Percentiles rank a stretch among this genome's conserved stretches.
phyloP scores from a whole-genome alignment of 306 rosid species.

The Cucumis hystrix region DNA sequence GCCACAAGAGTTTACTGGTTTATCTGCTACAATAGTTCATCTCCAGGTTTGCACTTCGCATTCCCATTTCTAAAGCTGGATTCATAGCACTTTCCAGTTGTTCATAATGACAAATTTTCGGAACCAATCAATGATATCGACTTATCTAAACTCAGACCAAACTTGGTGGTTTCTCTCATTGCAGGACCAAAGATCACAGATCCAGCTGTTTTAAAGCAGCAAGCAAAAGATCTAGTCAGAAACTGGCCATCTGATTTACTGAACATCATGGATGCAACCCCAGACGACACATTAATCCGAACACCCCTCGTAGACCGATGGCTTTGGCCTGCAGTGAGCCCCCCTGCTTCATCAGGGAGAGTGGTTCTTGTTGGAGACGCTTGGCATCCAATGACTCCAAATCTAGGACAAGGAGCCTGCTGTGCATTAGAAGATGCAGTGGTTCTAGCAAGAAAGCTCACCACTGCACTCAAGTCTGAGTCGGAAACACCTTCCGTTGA shows the following conservation, averaged over 20 bases:
- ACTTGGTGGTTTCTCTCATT: neutral
- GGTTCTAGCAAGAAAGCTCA: constrained; percentile 55
- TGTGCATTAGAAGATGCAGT: constrained; percentile 88
- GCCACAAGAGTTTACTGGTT: constrained; percentile 87
- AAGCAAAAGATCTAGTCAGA: constrained; percentile 48
- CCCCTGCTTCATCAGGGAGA: constrained; percentile 48
- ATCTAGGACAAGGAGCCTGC: constrained; percentile 93
- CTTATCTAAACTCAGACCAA: neutral
- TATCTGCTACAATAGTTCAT: constrained; percentile 61
- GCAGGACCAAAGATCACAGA: constrained; percentile 61
- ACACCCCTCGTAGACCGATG: constrained; percentile 79
- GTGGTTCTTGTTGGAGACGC: constrained; percentile 84
- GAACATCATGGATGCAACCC: constrained; percentile 45
- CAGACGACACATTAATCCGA: constrained; percentile 42
- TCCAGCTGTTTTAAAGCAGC: constrained; percentile 32
- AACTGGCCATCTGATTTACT: constrained; percentile 50
- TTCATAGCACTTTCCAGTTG: neutral
- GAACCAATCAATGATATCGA: neutral
- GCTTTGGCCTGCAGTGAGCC: constrained; percentile 73
- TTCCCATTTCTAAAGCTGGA: neutral
- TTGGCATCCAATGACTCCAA: constrained; percentile 98
- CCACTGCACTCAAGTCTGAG: constrained; percentile 36
- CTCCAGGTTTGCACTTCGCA: constrained; percentile 43
- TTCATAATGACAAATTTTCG: neutral
- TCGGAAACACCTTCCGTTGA: constrained; percentile 31